These are phyloP conservation scores for Kockovaella imperatae DNA, from an alignment of 768 basidiomycete genomes.

Conservation along the genomic window DNA sequence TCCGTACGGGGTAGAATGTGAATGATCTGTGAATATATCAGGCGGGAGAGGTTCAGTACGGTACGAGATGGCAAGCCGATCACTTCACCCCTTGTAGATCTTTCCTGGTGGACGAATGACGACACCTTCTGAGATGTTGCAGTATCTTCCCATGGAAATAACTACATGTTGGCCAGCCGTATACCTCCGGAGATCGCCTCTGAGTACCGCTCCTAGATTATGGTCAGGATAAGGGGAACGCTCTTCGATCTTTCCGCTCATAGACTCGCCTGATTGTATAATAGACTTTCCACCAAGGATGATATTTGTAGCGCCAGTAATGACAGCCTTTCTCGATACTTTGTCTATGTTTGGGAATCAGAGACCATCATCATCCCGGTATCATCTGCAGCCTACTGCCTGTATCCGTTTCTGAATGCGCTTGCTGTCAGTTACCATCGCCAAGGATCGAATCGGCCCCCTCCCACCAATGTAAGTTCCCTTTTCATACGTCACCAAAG, in stretches of 20 bases:
- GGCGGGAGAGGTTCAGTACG: not conserved
- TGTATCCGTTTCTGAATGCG: slow-evolving; percentile 33
- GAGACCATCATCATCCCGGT: not conserved
- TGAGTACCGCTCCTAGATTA: slow-evolving; percentile 63
- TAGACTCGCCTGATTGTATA: slow-evolving; percentile 52
- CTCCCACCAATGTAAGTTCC: slow-evolving; percentile 24
- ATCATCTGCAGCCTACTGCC: slow-evolving; percentile 20
- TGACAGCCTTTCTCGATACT: slow-evolving; percentile 82
- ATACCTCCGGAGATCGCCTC: slow-evolving; percentile 83
- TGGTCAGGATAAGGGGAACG: not conserved
- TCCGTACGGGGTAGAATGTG: slow-evolving; percentile 96
- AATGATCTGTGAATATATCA: slow-evolving; percentile 25
- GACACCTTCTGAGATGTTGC: slow-evolving; percentile 78
- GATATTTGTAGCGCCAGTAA: slow-evolving; percentile 91
- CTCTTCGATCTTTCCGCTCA: too few relatives aligned
- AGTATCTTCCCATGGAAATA: slow-evolving; percentile 87
- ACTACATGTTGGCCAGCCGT: slow-evolving; percentile 89
- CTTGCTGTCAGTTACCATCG: slow-evolving; percentile 5
- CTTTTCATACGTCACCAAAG: slow-evolving; percentile 31
- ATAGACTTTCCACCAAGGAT: slow-evolving; percentile 95
- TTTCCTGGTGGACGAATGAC: slow-evolving; percentile 56
- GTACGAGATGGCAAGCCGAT: not conserved
- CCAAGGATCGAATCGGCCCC: not conserved
- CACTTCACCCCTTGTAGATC: slow-evolving; percentile 47
- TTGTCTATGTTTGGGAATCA: too few relatives aligned